Evolutionary conservation across 163 green algal species (phyloP).

Genomic region (Smithsoniella earleae): DNA sequence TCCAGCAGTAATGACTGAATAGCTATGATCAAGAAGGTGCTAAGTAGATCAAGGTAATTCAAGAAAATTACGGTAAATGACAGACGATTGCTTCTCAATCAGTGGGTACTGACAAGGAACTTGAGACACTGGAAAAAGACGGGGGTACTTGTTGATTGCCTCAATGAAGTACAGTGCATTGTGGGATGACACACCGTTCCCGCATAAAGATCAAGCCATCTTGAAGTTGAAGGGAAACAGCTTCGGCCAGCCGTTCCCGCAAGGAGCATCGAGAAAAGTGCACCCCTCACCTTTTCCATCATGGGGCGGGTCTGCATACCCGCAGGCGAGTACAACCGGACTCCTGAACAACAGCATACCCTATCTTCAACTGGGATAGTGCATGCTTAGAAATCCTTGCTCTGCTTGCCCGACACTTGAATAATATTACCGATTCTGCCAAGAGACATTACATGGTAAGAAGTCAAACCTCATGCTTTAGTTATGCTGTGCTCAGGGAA

Average conservation of each 20-base stretch:
- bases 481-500: too few relatives aligned
- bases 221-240: conserved; percentile 39
- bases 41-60: too few relatives aligned
- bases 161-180: too few relatives aligned
- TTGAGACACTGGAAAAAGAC: too few relatives aligned
- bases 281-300: conserved; percentile 70
- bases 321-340: conserved; percentile 41
- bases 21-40: too few relatives aligned
- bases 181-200: conserved; percentile 41
- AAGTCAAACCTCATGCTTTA: too few relatives aligned
- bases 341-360: neutral
- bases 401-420: neutral
- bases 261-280: conserved; percentile 77
- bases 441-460: neutral
- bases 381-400: neutral
- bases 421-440: neutral
- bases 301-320: conserved; percentile 65
- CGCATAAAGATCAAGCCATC: conserved; percentile 84
- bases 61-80: too few relatives aligned
- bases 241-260: conserved; percentile 29
- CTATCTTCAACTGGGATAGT: neutral
- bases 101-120: too few relatives aligned
- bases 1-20: too few relatives aligned
- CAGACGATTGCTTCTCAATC: too few relatives aligned
- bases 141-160: too few relatives aligned